Evolutionary conservation across 768 basidiomycete species (phyloP), one percentile per base, ranked within the genome.

Genomic region (Auricularia cornea): DNA sequence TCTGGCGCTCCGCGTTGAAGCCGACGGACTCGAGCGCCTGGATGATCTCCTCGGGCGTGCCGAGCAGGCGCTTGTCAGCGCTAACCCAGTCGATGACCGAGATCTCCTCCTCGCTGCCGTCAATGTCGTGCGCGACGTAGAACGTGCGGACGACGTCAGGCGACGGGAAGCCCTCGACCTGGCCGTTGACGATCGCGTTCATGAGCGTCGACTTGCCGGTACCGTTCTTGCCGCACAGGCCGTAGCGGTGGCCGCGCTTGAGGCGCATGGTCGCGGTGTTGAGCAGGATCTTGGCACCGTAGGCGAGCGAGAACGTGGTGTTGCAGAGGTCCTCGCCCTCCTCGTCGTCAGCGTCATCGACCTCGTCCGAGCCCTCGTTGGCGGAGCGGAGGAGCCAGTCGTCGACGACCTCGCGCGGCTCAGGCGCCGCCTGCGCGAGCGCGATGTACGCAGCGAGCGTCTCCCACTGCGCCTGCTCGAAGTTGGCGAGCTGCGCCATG

Each of bases 41-140:
- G 59, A 90, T 75, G 74, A 89, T 74, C 73, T 97, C 94, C 65
- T 83, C 78, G 74, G 86, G 79, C 64, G 68, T 64, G 26, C 84
- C 91, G 59, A 83, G 81, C 70, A 97, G 82, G 71, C 95, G 94
- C 73, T 85, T 86, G 78, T 97, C 95, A 64, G 78, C 72, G 66
- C 92, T 72, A 68, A 97, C 94, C 80, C 94, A 97, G 75, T 91
- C 79, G 63, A 94, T 83, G 64, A 97, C 90, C 52, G 93, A 88
- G 61, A 89, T 97, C 18, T 92, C 90, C 65, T 85, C 95, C 76
- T 97, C 95, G 73, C 86, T 89, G 59, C 95, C 95, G 71, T 98
- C 95, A 68, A 98, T 97, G 75, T 98, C 95, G 83, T 98, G 95
- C 83, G 96, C 95, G 74, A 98, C 95, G 79, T 97, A 98, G 87